Evolutionary conservation across 2,329 filamentous ascomycete genomes (phyloP).

Genomic region (Ceratocystis ficicola): DNA sequence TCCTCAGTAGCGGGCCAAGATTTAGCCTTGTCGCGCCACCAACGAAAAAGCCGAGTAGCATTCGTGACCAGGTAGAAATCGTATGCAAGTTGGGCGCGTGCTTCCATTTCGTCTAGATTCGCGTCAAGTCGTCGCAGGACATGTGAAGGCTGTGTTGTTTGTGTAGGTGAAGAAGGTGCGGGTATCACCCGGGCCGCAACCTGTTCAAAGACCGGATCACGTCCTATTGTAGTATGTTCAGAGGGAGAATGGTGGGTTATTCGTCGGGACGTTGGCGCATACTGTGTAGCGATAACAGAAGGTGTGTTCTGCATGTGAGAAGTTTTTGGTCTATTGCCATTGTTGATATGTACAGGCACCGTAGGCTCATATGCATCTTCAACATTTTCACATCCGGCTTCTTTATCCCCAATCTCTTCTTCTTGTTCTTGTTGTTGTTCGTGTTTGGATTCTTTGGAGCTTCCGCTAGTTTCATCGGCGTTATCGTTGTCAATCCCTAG

Average conservation of each 20-base stretch:
- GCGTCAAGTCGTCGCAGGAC: conserved; percentile 16
- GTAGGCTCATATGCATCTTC: conserved; percentile 20
- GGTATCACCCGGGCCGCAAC: conserved; percentile 12
- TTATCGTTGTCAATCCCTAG: conserved; percentile 18
- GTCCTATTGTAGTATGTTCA: background rate
- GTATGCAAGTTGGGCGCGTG: conserved; percentile 10
- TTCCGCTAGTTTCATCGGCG: background rate
- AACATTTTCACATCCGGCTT: conserved; percentile 6
- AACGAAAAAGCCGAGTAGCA: conserved; percentile 18
- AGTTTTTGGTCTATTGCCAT: background rate
- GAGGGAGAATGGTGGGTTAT: background rate
- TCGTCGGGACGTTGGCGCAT: background rate
- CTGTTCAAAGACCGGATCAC: conserved; percentile 13
- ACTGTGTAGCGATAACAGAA: background rate
- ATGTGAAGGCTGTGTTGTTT: conserved; percentile 22
- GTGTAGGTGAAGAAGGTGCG: conserved; percentile 15
- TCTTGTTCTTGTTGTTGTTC: conserved; percentile 13
- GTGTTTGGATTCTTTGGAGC: background rate
- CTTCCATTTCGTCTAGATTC: conserved; percentile 21
- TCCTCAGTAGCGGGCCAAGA: conserved; percentile 17
- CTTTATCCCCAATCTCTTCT: conserved; percentile 9
- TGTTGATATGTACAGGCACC: conserved; percentile 11
- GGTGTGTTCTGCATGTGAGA: background rate
- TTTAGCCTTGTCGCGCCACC: conserved; percentile 21
- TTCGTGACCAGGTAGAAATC: conserved; percentile 12